phyloP scores from a whole-genome alignment of 176 grass and related monocot species.

The Pontederia paniculata region DNA sequence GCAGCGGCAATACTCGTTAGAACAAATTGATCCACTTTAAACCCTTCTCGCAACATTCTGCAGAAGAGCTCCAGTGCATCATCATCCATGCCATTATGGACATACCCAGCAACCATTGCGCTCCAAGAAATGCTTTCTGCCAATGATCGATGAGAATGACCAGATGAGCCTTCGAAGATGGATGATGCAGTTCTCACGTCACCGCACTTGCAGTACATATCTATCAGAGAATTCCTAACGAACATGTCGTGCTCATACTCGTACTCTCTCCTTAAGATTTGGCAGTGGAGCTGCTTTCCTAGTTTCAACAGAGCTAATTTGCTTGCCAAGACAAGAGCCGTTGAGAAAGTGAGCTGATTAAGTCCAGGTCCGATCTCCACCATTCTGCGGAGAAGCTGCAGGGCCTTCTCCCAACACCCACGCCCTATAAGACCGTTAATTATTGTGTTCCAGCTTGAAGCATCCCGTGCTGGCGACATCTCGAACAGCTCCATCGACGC shows the following conservation, averaged over 20 bases:
- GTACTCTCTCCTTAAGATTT: slow-evolving; percentile 23
- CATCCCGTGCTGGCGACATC: slow-evolving; percentile 25
- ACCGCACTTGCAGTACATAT: slow-evolving; percentile 71
- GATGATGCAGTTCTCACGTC: slow-evolving; percentile 20
- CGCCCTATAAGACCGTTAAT: slow-evolving; percentile 36
- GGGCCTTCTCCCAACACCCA: slow-evolving; percentile 15
- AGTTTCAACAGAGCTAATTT: slow-evolving; percentile 33
- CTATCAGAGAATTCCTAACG: slow-evolving; percentile 44
- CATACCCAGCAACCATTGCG: slow-evolving; percentile 38
- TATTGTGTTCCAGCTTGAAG: slow-evolving; percentile 54
- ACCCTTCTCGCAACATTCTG: slow-evolving; percentile 11
- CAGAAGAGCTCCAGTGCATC: slow-evolving; percentile 24
- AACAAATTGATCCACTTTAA: slow-evolving; percentile 7
- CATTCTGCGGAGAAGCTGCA: slow-evolving; percentile 28
- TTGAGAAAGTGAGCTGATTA: slow-evolving; percentile 49
- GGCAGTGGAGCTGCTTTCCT: slow-evolving; percentile 47
- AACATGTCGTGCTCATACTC: slow-evolving; percentile 25
- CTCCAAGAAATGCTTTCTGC: slow-evolving; percentile 38
- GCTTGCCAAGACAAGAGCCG: slow-evolving; percentile 30
- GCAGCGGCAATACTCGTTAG: slow-evolving; percentile 5
- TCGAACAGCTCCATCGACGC: slow-evolving; percentile 30
- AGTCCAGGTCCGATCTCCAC: slow-evolving; percentile 22
- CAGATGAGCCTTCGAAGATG: slow-evolving; percentile 31
- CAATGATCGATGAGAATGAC: neutral
- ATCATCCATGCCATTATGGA: slow-evolving; percentile 45